phyloP scores from a whole-genome alignment of 179 eudicot genomes.

The Gypsophila paniculata region DNA sequence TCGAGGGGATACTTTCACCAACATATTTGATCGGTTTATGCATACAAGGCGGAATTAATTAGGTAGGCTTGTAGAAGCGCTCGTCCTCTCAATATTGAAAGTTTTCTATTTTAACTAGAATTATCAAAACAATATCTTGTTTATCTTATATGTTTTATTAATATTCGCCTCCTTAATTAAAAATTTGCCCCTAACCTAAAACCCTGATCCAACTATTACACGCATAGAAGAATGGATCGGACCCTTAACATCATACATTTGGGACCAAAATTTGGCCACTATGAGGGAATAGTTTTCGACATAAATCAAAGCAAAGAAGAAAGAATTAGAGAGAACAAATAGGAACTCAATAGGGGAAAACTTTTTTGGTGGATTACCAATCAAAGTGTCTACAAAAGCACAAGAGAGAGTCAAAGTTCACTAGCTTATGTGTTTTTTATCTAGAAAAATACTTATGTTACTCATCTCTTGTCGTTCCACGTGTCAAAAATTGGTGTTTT shows the following conservation, averaged over 20 bases:
- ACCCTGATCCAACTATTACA: no score
- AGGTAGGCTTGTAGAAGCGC: no score
- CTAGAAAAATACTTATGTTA: not conserved
- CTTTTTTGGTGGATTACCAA: slow-evolving; percentile 7
- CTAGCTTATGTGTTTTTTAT: not conserved
- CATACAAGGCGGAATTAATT: no score
- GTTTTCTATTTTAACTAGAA: no score
- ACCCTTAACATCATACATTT: not conserved
- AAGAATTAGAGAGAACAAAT: slow-evolving; percentile 12
- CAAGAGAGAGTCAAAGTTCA: slow-evolving; percentile 11
- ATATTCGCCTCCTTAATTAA: no score
- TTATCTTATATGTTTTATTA: no score
- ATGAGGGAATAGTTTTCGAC: not conserved
- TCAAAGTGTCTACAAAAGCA: slow-evolving; percentile 2
- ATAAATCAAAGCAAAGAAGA: not conserved
- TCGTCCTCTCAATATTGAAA: no score
- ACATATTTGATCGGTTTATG: no score
- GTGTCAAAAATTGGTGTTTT: not conserved
- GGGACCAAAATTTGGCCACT: not conserved
- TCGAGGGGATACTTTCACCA: no score
- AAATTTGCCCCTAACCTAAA: no score
- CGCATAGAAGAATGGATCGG: no score
- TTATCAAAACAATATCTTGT: no score
- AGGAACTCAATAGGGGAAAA: slow-evolving; percentile 8
- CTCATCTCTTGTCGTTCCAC: not conserved